phyloP scores from a whole-genome alignment of 176 grass and related monocot species.

The Tillandsia leiboldiana region DNA sequence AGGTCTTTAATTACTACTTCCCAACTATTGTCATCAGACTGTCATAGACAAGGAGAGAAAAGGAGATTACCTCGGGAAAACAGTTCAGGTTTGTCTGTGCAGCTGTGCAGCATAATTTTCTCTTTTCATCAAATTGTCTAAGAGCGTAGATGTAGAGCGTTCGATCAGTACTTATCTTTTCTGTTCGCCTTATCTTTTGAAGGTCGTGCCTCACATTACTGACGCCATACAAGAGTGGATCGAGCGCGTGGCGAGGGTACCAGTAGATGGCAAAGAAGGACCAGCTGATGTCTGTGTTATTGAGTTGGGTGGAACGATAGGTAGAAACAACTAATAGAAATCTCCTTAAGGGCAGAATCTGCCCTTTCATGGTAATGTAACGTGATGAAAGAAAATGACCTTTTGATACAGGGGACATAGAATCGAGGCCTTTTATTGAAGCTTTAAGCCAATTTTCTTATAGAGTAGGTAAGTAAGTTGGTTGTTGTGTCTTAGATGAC shows the following conservation, averaged over 20 bases:
- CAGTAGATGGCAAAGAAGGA: constrained; percentile 38
- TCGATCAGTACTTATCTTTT: background rate
- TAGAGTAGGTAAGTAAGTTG: constrained; percentile 32
- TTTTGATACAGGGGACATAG: constrained; percentile 36
- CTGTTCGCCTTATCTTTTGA: constrained; percentile 1
- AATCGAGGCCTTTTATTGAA: constrained; percentile 42
- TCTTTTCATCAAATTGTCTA: constrained; percentile 2
- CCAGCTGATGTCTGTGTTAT: constrained; percentile 42
- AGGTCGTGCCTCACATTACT: constrained; percentile 46
- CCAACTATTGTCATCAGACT: constrained; percentile 19
- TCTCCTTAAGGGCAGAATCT: background rate
- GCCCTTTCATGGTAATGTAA: background rate
- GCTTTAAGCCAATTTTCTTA: constrained; percentile 39
- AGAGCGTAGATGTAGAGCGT: background rate
- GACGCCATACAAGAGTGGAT: constrained; percentile 55
- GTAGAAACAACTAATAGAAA: constrained; percentile 15
- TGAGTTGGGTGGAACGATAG: constrained; percentile 44
- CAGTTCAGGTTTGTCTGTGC: constrained; percentile 39
- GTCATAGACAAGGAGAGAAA: constrained; percentile 43
- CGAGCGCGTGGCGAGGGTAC: constrained; percentile 23
- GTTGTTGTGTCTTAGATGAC: background rate
- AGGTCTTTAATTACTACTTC: constrained; percentile 5
- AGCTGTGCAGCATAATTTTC: background rate
- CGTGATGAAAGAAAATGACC: background rate
- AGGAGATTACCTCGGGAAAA: constrained; percentile 49